Evolutionary conservation across 1,284 basidiomycete genomes (phyloP).

Genomic region (Ganoderma meredithae): DNA sequence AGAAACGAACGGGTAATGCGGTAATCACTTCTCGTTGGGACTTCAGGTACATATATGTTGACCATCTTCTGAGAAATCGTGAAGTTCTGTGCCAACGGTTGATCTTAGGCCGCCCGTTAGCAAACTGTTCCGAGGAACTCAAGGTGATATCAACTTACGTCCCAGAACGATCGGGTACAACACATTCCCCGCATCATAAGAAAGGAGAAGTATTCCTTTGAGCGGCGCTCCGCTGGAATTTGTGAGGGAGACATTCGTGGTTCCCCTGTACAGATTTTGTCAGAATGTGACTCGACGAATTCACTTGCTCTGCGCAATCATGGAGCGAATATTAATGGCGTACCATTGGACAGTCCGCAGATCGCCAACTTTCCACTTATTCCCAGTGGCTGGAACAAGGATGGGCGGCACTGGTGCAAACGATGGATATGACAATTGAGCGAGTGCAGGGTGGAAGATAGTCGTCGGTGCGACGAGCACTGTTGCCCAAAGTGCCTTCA

Average conservation of each 20-base stretch:
- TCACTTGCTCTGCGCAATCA: not conserved
- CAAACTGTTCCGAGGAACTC: not conserved
- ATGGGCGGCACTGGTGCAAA: not conserved
- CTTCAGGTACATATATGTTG: conserved; percentile 10
- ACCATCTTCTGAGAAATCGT: conserved; percentile 7
- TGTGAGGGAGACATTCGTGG: not conserved
- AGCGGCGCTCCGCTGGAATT: not conserved
- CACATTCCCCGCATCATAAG: not conserved
- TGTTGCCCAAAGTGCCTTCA: not conserved
- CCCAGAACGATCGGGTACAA: not conserved
- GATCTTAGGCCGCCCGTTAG: not conserved
- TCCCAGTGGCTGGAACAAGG: not conserved
- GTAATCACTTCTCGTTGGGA: conserved; percentile 8
- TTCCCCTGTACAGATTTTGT: not conserved
- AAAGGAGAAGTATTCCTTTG: not conserved
- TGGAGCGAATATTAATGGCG: not conserved
- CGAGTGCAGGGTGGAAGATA: not conserved
- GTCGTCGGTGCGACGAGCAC: not conserved
- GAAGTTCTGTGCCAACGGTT: conserved; percentile 5
- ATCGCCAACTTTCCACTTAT: not conserved
- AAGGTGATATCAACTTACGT: not conserved
- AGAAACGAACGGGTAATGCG: conserved; percentile 4
- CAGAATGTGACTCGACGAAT: not conserved
- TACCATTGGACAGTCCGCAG: not conserved
- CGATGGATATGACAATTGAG: not conserved